Evolutionary conservation across 768 basidiomycete species (phyloP).

Genomic region (Guyanaporus albipodus): DNA sequence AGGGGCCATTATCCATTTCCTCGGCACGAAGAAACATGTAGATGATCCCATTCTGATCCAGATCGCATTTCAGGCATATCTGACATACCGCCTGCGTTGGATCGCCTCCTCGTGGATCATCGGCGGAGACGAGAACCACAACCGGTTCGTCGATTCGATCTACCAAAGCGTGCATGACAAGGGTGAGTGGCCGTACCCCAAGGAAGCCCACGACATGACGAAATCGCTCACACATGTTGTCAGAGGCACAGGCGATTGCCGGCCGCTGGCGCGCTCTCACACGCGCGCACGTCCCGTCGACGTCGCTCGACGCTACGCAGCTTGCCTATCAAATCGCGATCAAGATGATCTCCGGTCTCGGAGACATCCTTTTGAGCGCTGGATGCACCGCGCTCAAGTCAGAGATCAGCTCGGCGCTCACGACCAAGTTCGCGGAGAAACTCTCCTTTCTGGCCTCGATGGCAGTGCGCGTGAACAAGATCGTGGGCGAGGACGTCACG

Average conservation of each 20-base stretch:
- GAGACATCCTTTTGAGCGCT: conserved; percentile 28
- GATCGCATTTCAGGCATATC: conserved; percentile 33
- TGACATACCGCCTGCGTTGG: conserved; percentile 27
- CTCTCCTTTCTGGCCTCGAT: conserved; percentile 41
- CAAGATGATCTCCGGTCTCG: conserved; percentile 24
- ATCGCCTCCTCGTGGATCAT: conserved; percentile 29
- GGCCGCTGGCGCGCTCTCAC: conserved; percentile 45
- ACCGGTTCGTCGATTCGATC: conserved; percentile 25
- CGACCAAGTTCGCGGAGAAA: conserved; percentile 40
- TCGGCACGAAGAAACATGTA: conserved; percentile 26
- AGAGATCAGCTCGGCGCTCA: conserved; percentile 37
- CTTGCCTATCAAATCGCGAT: conserved; percentile 21
- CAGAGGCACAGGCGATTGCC: conserved; percentile 43
- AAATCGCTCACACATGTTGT: conserved; percentile 1
- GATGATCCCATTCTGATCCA: conserved; percentile 37
- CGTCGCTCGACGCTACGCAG: conserved; percentile 20
- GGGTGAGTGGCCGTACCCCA: conserved; percentile 26
- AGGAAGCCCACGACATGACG: background rate
- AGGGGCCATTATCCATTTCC: conserved; percentile 22
- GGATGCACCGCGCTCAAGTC: conserved; percentile 22
- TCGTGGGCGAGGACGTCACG: conserved; percentile 29
- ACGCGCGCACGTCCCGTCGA: conserved; percentile 27
- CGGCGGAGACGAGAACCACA: conserved; percentile 22
- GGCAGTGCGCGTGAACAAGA: conserved; percentile 46
- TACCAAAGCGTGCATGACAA: conserved; percentile 34